Conservation (phyloP, 2,329 filamentous ascomycete genomes). For the Meredithiella fracta region DNA sequence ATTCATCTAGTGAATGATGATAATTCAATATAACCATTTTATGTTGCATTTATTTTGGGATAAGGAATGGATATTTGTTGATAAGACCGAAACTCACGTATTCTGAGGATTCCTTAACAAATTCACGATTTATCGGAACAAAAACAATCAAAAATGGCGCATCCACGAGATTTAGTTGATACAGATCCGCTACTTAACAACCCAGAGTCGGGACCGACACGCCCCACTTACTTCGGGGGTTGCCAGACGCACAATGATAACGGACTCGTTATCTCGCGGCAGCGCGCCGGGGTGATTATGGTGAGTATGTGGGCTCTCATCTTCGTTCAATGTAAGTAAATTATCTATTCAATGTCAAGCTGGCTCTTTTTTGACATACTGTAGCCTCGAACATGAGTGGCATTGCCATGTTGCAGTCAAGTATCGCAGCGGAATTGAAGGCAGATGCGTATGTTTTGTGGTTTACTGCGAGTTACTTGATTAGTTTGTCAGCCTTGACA, state of each 20-base stretch:
- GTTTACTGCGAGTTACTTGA: constrained; percentile 66
- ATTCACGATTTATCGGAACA: no score
- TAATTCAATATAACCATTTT: no score
- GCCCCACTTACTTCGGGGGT: background rate
- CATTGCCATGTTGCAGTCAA: constrained; percentile 65
- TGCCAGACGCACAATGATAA: background rate
- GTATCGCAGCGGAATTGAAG: constrained; percentile 58
- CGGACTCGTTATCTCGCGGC: background rate
- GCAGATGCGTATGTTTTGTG: constrained; percentile 59
- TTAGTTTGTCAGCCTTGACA: constrained; percentile 42
- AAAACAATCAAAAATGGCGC: background rate
- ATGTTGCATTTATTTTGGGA: no score
- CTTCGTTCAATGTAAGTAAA: constrained; percentile 11
- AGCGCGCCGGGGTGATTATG: constrained; percentile 1
- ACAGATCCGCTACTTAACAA: background rate
- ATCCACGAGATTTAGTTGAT: background rate
- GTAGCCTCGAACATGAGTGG: constrained; percentile 56
- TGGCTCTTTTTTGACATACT: background rate
- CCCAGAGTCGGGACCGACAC: background rate
- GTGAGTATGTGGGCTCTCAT: constrained; percentile 10
- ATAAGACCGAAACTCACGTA: no score
- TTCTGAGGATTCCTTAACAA: no score
- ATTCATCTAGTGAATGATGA: no score
- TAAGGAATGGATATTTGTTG: no score
- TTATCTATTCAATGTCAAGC: background rate